These are phyloP conservation scores for Diutina scorzettiae DNA, from an alignment of 1,139 yeast species.

Conservation along the genomic window DNA sequence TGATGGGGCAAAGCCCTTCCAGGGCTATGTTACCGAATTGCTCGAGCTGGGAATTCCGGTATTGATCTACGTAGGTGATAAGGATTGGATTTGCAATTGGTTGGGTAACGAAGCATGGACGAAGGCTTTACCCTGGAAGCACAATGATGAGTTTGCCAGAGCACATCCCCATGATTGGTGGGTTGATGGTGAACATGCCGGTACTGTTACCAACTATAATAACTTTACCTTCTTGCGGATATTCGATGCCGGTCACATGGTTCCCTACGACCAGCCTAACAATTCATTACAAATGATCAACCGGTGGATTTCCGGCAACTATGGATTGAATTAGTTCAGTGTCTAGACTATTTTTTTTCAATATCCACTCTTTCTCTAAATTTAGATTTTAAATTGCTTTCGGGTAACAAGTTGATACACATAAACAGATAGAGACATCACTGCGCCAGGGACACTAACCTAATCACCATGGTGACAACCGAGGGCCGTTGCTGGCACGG, in stretches of 20 bases:
- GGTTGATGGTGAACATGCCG: constrained; percentile 21
- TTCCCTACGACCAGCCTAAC: constrained; percentile 73
- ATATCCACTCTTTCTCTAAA: background rate
- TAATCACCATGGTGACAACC: background rate
- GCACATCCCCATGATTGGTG: constrained; percentile 8
- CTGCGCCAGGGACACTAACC: background rate
- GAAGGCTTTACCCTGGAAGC: constrained; percentile 54
- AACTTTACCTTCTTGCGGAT: constrained; percentile 50
- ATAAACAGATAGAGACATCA: no score
- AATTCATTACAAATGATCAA: constrained; percentile 65
- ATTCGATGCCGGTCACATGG: constrained; percentile 66
- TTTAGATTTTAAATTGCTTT: background rate
- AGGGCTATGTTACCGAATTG: constrained; percentile 49
- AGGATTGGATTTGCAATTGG: constrained; percentile 82
- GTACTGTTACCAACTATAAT: constrained; percentile 43
- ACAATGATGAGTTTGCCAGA: constrained; percentile 35
- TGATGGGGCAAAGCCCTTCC: constrained; percentile 86
- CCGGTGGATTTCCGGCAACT: constrained; percentile 57
- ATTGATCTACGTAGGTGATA: constrained; percentile 74
- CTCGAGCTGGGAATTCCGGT: constrained; percentile 54
- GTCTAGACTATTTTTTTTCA: no score
- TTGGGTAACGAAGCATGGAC: constrained; percentile 79
- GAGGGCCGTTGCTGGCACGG: background rate
- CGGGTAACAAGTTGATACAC: no score
- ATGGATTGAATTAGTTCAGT: no score